Evolutionary conservation across 805 yeast species (phyloP).

Genomic region (Zygotorulaspora florentina): DNA sequence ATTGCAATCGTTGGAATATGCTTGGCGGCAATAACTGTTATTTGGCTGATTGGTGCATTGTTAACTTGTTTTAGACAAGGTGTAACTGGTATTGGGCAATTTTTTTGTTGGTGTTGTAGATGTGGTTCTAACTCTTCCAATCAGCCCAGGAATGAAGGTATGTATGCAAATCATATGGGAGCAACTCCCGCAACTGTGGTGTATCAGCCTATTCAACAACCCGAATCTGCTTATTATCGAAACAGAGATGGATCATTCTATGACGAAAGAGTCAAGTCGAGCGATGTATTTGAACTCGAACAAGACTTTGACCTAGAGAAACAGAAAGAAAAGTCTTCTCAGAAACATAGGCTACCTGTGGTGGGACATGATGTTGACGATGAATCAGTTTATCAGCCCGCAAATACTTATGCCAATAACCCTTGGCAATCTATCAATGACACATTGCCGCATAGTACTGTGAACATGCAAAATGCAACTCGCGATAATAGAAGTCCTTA

Average conservation of each 20-base stretch:
- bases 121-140: slow-evolving; percentile 25
- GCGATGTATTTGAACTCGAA: slow-evolving; percentile 30
- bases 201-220: slow-evolving; percentile 32
- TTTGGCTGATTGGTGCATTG: slow-evolving; percentile 56
- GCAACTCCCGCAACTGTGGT: slow-evolving; percentile 27
- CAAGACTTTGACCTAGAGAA: slow-evolving; percentile 33
- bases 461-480: not conserved
- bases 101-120: slow-evolving; percentile 51
- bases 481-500: slow-evolving; percentile 10
- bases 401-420: slow-evolving; percentile 3
- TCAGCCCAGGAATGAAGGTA: slow-evolving; percentile 16
- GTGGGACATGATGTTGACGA: slow-evolving; percentile 15
- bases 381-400: slow-evolving; percentile 10
- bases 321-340: slow-evolving; percentile 20
- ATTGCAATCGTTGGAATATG: slow-evolving; percentile 70
- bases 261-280: slow-evolving; percentile 18
- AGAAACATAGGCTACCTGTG: slow-evolving; percentile 9
- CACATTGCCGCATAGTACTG: not conserved
- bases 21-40: slow-evolving; percentile 47
- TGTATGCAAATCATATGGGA: slow-evolving; percentile 5
- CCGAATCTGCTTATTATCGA: slow-evolving; percentile 23
- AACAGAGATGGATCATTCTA: slow-evolving; percentile 16
- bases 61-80: slow-evolving; percentile 57
- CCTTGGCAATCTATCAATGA: slow-evolving; percentile 12
- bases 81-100: slow-evolving; percentile 45